A percentile compares a stretch with the other conserved stretches of the same genome.
These are phyloP conservation scores for Neodidymelliopsis sp. DNA, from an alignment of 2,329 filamentous ascomycete genomes.

Conservation along the genomic window DNA sequence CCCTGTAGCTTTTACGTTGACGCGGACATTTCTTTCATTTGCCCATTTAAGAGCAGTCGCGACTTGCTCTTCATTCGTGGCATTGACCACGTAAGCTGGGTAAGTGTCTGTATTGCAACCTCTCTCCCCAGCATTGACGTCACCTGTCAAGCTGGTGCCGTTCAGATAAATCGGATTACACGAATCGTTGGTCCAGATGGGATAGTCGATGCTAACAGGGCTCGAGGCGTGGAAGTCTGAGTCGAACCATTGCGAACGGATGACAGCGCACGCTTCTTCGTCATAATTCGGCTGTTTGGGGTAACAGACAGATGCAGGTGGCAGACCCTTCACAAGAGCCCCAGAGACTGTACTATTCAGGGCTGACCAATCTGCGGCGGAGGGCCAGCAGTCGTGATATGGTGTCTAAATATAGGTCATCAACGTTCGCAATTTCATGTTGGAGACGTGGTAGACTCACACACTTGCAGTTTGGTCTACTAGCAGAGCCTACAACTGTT, in stretches of 20 bases:
- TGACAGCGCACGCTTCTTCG: conserved; percentile 25
- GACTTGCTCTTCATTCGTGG: conserved; percentile 29
- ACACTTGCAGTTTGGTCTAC: conserved; percentile 27
- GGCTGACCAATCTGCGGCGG: conserved; percentile 24
- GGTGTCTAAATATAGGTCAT: conserved; percentile 23
- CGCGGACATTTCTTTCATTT: conserved; percentile 27
- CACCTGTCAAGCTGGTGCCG: conserved; percentile 39
- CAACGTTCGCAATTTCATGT: not conserved
- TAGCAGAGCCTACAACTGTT: not conserved
- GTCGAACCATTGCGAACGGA: conserved; percentile 38
- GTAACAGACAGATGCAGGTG: conserved; percentile 42
- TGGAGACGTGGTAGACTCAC: conserved; percentile 11
- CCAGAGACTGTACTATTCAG: conserved; percentile 34
- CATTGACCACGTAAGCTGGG: conserved; percentile 41
- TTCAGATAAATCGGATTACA: conserved; percentile 42
- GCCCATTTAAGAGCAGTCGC: conserved; percentile 34
- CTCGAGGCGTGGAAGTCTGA: conserved; percentile 36
- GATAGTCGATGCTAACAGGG: conserved; percentile 41
- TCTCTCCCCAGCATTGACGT: conserved; percentile 26
- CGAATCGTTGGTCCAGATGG: conserved; percentile 39
- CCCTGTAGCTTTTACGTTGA: conserved; percentile 39
- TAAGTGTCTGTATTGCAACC: conserved; percentile 36
- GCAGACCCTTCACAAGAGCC: conserved; percentile 26
- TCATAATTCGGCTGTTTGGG: conserved; percentile 28
- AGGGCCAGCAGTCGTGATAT: conserved; percentile 32